phyloP scores from a whole-genome alignment of 1,139 yeast genomes.

The Protomyces macrosporus region DNA sequence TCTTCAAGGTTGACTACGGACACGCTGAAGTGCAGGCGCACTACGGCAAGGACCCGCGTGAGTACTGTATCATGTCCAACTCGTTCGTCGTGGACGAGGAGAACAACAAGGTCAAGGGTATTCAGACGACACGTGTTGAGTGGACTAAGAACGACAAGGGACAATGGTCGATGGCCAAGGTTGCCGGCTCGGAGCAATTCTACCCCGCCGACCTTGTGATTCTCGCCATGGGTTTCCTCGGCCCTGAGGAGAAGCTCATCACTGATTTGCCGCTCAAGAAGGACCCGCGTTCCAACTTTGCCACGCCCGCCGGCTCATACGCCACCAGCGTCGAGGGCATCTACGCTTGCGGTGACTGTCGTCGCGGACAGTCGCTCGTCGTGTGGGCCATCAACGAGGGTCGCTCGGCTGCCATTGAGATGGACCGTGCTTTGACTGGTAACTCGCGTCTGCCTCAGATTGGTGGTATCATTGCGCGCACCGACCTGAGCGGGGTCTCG shows the following conservation, averaged over 20 bases:
- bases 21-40: slow-evolving; percentile 92
- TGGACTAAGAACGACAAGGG: slow-evolving; percentile 96
- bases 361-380: slow-evolving; percentile 96
- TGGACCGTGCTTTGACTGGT: slow-evolving; percentile 75
- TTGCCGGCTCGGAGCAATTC: slow-evolving; percentile 88
- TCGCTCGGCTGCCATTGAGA: slow-evolving; percentile 94
- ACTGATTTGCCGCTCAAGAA: slow-evolving; percentile 59
- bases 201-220: slow-evolving; percentile 93
- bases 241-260: slow-evolving; percentile 71
- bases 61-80: slow-evolving; percentile 88
- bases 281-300: slow-evolving; percentile 82
- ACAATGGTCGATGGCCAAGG: slow-evolving; percentile 98
- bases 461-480: slow-evolving; percentile 56
- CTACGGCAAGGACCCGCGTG: slow-evolving; percentile 96
- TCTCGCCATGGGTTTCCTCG: slow-evolving; percentile 94
- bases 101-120: slow-evolving; percentile 66
- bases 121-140: slow-evolving; percentile 80
- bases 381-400: slow-evolving; percentile 99
- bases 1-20: slow-evolving; percentile 96
- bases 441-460: slow-evolving; percentile 82
- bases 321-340: slow-evolving; percentile 67
- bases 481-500: neutral
- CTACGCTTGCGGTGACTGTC: slow-evolving; percentile 97
- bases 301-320: slow-evolving; percentile 51
- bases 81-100: slow-evolving; percentile 92